phyloP scores from a whole-genome alignment of 2,329 filamentous ascomycete species.

The Myriangium duriaei region DNA sequence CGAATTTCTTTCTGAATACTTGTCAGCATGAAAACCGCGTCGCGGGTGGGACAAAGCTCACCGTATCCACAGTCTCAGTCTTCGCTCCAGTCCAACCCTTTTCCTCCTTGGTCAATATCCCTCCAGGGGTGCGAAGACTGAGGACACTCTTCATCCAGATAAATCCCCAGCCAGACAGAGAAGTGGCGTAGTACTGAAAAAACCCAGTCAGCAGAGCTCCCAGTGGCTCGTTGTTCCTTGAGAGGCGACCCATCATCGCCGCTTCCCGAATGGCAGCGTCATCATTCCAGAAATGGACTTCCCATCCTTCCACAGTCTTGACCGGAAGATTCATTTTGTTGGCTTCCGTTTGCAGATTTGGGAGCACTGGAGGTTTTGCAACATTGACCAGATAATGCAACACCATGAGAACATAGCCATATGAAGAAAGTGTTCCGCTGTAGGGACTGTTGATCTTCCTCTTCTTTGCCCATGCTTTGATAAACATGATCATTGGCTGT shows the following conservation, averaged over 20 bases:
- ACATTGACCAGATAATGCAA: conserved; percentile 82
- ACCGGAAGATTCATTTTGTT: conserved; percentile 10
- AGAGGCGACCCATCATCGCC: conserved; percentile 47
- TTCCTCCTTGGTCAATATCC: conserved; percentile 57
- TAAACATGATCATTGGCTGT: conserved; percentile 64
- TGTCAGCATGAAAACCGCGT: not conserved
- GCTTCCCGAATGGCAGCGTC: conserved; percentile 55
- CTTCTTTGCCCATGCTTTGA: conserved; percentile 83
- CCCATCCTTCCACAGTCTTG: conserved; percentile 39
- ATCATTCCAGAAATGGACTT: conserved; percentile 67
- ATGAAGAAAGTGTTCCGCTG: conserved; percentile 73
- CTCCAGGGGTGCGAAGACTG: conserved; percentile 58
- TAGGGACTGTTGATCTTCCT: conserved; percentile 81
- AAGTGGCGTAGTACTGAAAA: conserved; percentile 69
- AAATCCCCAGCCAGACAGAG: conserved; percentile 51
- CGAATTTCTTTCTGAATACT: conserved; percentile 50
- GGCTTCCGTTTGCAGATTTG: conserved; percentile 57
- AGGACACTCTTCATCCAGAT: conserved; percentile 72
- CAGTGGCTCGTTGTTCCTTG: conserved; percentile 55
- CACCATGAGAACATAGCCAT: conserved; percentile 87
- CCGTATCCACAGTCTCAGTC: conserved; percentile 45
- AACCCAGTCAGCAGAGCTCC: conserved; percentile 68
- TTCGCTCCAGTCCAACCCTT: conserved; percentile 84
- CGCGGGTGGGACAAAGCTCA: conserved; percentile 12
- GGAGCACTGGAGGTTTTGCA: conserved; percentile 65